Evolutionary conservation across 2,329 filamentous ascomycete genomes (phyloP).

Genomic region (Claviceps pusilla): DNA sequence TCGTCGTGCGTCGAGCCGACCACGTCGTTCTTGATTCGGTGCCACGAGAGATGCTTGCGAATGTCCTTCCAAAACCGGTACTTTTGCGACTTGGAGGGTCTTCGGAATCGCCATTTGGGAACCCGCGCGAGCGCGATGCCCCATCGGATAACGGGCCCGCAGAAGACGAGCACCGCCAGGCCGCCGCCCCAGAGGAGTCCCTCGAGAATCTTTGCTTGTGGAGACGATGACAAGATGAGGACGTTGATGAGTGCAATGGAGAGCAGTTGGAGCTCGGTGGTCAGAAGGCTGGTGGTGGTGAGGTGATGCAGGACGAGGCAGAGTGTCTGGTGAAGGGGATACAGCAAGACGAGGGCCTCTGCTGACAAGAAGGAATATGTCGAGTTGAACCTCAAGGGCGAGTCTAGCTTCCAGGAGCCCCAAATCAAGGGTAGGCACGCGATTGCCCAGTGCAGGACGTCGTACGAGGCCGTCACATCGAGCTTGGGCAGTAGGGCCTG

Average conservation of each 20-base stretch:
- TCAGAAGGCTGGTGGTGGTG: slow-evolving; percentile 75
- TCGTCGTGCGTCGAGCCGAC: slow-evolving; percentile 18
- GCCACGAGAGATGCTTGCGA: slow-evolving; percentile 29
- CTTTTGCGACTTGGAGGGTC: slow-evolving; percentile 27
- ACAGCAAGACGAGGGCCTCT: slow-evolving; percentile 52
- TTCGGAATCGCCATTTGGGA: slow-evolving; percentile 77
- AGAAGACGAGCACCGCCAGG: slow-evolving; percentile 56
- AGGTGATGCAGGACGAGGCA: slow-evolving; percentile 61
- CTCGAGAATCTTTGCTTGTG: slow-evolving; percentile 75
- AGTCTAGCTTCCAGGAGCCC: slow-evolving; percentile 9
- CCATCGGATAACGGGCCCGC: slow-evolving; percentile 62
- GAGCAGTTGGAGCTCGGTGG: slow-evolving; percentile 75
- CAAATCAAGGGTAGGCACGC: slow-evolving; percentile 51
- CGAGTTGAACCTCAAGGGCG: slow-evolving; percentile 25
- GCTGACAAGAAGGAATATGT: slow-evolving; percentile 21
- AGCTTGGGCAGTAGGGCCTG: slow-evolving; percentile 53
- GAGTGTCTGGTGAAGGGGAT: slow-evolving; percentile 69
- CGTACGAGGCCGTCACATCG: slow-evolving; percentile 40
- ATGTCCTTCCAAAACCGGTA: slow-evolving; percentile 23
- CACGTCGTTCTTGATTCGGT: slow-evolving; percentile 28
- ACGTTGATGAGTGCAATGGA: slow-evolving; percentile 72
- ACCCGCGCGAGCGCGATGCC: slow-evolving; percentile 75
- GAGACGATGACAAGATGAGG: slow-evolving; percentile 59
- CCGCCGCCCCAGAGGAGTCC: slow-evolving; percentile 76
- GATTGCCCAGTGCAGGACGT: slow-evolving; percentile 63